These are phyloP conservation scores for Breviolum minutum DNA, from an alignment of 73 alveolate species.

Conservation along the genomic window DNA sequence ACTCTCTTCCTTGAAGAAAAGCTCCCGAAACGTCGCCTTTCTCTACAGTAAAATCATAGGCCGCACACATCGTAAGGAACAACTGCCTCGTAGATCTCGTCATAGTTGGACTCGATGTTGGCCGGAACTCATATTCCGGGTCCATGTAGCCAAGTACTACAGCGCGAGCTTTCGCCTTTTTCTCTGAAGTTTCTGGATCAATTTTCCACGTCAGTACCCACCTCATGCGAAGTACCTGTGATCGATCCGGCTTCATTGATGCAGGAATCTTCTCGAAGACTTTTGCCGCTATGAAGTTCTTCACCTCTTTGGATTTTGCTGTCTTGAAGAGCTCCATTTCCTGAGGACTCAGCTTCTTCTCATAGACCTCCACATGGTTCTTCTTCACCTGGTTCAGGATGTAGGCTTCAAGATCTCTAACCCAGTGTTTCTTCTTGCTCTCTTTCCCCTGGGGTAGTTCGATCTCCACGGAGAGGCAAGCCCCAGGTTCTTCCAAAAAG, in stretches of 20 bases:
- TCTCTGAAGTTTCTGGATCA: not conserved
- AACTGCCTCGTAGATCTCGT: not conserved
- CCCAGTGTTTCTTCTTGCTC: not conserved
- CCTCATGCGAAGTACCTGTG: constrained; percentile 3
- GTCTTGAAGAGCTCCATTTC: not conserved
- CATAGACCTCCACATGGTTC: not conserved
- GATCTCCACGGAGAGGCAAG: not conserved
- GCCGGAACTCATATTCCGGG: not conserved
- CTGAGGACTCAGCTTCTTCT: not conserved
- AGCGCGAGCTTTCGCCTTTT: not conserved
- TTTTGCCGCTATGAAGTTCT: not conserved
- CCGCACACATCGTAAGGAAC: not conserved
- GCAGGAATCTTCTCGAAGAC: not conserved
- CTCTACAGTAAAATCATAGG: not conserved
- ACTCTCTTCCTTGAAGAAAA: not conserved
- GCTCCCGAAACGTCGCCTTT: constrained; percentile 11
- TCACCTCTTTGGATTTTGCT: not conserved
- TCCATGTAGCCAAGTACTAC: constrained; percentile 10
- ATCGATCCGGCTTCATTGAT: not conserved
- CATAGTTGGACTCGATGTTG: not conserved
- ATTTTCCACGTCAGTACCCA: constrained; percentile 18
- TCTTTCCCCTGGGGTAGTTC: not conserved
- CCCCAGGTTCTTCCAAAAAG: not conserved
- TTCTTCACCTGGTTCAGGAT: not conserved
- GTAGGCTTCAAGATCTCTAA: not conserved